Percentiles rank a stretch among this genome's conserved stretches.
Evolutionary conservation across 108 stramenopile species (phyloP).

Genomic region (Aurantiochytrium sp.): DNA sequence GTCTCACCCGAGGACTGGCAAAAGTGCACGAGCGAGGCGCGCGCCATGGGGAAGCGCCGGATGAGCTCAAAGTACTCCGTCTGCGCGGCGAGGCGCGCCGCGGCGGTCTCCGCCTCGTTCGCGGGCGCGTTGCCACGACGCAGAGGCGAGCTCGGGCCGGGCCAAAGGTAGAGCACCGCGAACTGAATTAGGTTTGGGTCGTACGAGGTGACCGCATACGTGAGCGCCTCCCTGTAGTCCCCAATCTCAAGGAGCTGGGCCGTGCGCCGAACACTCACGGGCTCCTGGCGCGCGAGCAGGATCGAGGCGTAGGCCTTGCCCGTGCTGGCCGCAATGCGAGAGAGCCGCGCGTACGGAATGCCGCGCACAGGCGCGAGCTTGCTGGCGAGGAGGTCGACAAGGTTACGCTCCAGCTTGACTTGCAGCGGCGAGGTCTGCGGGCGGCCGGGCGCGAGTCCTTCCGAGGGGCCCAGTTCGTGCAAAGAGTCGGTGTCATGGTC

Average conservation of each 20-base stretch:
- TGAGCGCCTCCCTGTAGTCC: neutral
- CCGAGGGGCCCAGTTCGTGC: neutral
- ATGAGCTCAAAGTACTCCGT: neutral
- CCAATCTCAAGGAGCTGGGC: neutral
- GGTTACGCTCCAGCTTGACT: neutral
- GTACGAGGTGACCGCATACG: neutral
- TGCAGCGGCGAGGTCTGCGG: neutral
- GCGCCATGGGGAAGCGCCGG: neutral
- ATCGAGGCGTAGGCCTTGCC: neutral
- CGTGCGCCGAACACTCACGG: neutral
- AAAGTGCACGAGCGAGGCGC: neutral
- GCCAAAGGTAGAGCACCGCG: neutral
- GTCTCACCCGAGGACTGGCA: neutral
- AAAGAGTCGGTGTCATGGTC: no score
- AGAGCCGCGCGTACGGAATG: neutral
- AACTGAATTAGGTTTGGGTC: neutral
- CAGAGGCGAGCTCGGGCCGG: neutral
- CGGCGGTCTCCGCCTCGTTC: neutral
- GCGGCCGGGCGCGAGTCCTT: neutral
- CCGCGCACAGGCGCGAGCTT: constrained; percentile 12
- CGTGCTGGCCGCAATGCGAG: neutral
- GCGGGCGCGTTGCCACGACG: neutral
- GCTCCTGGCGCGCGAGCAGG: neutral
- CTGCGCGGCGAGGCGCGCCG: neutral
- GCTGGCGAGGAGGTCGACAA: neutral